Conservation (phyloP, 176 grass and related monocot genomes). For the Cocos nucifera region DNA sequence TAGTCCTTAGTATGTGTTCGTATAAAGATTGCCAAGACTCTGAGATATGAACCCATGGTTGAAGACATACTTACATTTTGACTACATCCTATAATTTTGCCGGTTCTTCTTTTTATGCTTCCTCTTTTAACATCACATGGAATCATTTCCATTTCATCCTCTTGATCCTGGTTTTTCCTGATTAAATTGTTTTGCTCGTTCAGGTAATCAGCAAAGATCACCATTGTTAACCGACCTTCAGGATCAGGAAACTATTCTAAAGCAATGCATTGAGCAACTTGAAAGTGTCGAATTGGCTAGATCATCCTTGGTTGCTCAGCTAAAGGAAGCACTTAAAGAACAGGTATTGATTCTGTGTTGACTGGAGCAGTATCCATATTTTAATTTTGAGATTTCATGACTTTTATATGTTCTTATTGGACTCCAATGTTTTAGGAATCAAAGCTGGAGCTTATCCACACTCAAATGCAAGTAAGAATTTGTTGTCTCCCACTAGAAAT, state of each 20-base stretch:
- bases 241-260: slow-evolving; percentile 56
- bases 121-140: too few species aligned
- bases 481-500: slow-evolving; percentile 1
- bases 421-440: slow-evolving; percentile 46
- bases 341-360: slow-evolving; percentile 44
- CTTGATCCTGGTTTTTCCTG: slow-evolving; percentile 10
- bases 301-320: slow-evolving; percentile 56
- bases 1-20: too few species aligned
- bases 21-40: too few species aligned
- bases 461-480: slow-evolving; percentile 66
- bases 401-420: neutral
- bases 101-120: too few species aligned
- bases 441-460: slow-evolving; percentile 46
- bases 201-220: slow-evolving; percentile 59
- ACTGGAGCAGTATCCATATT: neutral
- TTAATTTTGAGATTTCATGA: too few species aligned
- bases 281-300: slow-evolving; percentile 40
- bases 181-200: slow-evolving; percentile 8
- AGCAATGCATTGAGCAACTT: slow-evolving; percentile 56
- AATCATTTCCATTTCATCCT: neutral
- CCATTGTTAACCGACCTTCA: slow-evolving; percentile 50
- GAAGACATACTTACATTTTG: too few species aligned
- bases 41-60: too few species aligned
- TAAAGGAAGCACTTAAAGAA: slow-evolving; percentile 68
- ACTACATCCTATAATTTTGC: too few species aligned